Base-by-base conservation (phyloP, 148 eudicot genomes). In the Drosera capensis region DNA sequence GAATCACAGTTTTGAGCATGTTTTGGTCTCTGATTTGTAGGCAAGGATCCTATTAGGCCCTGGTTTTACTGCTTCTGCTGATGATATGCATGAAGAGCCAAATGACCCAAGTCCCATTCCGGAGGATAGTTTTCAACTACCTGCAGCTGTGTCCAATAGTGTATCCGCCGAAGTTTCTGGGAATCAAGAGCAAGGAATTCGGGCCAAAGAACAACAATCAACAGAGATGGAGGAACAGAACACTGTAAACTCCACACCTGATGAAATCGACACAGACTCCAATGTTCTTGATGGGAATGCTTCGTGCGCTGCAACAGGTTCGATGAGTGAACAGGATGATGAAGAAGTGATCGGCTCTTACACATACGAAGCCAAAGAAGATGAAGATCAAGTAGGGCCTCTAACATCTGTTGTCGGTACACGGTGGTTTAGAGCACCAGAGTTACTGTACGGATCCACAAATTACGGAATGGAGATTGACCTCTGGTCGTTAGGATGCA, bases 401-500 rank as follows among this genome's bases (percentile, higher is more conserved):
- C 59, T 84, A 17, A 88, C 97, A 46, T 84, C 94, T 11, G 77
- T 86, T 68, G 95, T 88, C 16, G 97, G 97, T 45, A 88, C 97
- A 30, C 83, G 97, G 5, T 88, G 97, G 97, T 88, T 57, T 62
- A 68, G 84, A 62, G 81, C 95, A n/a, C 92, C 97, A 0, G 97
- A 88, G 54, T 57, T 88, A 25, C 93, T 84, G 31, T 84, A 64
- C 52, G 97, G 97, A 13, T 84, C 95, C 34, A 75, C 73, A 21
- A 77, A 55, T 28, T 88, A 88, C 35, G 97, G 97, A 17, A 55
- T 65, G 0, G 95, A 83, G 71, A 49, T 90, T 23, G 95, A 84
- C 45, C 70, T 90, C 23, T 90, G 97, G 97, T 78, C 97, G 31
- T 49, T 88, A 46, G 97, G 97, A 21, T 90, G 95, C 58, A 80